Evolutionary conservation across 2,329 filamentous ascomycete species (phyloP).

Genomic region (Cadophora luteo-olivacea): DNA sequence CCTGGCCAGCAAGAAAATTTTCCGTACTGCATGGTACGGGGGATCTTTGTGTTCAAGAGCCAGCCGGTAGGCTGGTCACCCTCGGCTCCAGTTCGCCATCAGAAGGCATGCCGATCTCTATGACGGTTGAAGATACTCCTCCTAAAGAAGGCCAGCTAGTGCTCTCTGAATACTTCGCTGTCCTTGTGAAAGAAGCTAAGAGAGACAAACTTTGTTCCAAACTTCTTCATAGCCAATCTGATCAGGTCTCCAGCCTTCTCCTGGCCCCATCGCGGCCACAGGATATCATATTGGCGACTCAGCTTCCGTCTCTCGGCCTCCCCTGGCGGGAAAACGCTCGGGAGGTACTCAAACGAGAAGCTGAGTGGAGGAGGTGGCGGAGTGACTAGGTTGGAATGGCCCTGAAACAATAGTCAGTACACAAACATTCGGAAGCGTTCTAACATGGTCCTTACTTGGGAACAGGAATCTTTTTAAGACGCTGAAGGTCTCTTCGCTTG

Average conservation of each 20-base stretch:
- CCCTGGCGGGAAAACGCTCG: constrained; percentile 40
- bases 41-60: no score
- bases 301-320: constrained; percentile 39
- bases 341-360: constrained; percentile 40
- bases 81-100: no score
- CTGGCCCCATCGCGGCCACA: constrained; percentile 36
- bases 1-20: no score
- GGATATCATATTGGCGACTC: constrained; percentile 35
- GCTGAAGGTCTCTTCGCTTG: no score
- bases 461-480: constrained; percentile 19
- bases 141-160: no score
- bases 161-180: constrained; percentile 41
- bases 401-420: constrained; percentile 34
- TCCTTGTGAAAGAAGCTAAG: constrained; percentile 46
- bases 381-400: constrained; percentile 45
- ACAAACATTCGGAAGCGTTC: background rate
- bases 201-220: constrained; percentile 40
- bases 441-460: constrained; percentile 22
- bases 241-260: constrained; percentile 36
- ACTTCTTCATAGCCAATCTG: constrained; percentile 39
- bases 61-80: no score
- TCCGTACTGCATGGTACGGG: no score
- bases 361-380: constrained; percentile 44
- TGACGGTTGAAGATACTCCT: no score
- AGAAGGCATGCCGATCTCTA: no score